Evolutionary conservation across 2,329 filamentous ascomycete species (phyloP).

Genomic region (Calonectria crousiana): DNA sequence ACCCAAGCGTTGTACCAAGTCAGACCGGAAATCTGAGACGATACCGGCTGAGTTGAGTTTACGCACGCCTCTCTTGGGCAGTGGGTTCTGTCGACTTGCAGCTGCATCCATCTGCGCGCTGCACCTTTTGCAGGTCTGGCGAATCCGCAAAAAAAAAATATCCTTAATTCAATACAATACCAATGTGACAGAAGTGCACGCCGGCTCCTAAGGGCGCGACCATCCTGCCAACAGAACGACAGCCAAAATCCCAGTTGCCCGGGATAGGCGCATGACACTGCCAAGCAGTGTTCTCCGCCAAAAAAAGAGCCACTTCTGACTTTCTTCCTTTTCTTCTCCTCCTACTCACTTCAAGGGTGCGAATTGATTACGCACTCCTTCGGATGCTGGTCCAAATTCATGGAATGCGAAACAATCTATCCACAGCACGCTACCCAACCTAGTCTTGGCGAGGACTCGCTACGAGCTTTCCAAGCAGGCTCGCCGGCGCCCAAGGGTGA

Average conservation of each 20-base stretch:
- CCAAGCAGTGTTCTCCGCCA: constrained; percentile 20
- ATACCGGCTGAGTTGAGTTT: constrained; percentile 7
- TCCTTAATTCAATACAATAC: neutral
- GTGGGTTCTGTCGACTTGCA: neutral
- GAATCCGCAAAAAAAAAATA: neutral
- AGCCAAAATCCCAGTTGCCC: neutral
- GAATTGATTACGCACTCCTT: constrained; percentile 24
- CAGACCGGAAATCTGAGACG: constrained; percentile 22
- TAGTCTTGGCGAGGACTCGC: constrained; percentile 15
- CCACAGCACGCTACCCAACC: constrained; percentile 19
- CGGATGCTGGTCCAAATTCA: constrained; percentile 32
- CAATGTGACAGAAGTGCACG: neutral
- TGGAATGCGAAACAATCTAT: constrained; percentile 35
- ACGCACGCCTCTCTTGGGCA: neutral
- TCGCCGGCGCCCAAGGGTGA: neutral
- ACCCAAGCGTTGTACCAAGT: constrained; percentile 6
- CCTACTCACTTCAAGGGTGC: constrained; percentile 7
- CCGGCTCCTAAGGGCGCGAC: neutral
- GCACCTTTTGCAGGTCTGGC: neutral
- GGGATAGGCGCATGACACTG: constrained; percentile 18
- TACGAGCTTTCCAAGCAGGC: constrained; percentile 13
- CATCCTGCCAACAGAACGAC: neutral
- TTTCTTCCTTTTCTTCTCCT: neutral
- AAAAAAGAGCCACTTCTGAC: constrained; percentile 14
- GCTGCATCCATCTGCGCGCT: neutral